Base-by-base conservation (phyloP, 2,329 filamentous ascomycete genomes). In the Dendrostoma leiphaemia region DNA sequence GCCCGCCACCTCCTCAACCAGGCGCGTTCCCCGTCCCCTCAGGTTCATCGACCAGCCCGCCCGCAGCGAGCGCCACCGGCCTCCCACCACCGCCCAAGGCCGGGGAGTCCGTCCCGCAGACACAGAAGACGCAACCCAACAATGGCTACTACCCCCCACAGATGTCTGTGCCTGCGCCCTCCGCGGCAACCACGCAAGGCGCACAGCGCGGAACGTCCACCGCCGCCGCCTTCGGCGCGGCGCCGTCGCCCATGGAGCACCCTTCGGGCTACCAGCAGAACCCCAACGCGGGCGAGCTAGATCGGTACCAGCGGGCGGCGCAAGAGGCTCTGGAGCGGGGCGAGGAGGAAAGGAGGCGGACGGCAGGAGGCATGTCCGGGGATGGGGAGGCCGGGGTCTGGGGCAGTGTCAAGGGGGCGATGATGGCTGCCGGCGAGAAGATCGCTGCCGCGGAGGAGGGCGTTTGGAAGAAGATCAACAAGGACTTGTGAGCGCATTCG, bases 381-480 rank as follows among this genome's bases (percentile, higher is more conserved):
- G 62, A 60, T 15, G 74, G 74, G 17, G 72, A 74, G 3, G 74
- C 77, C n/a, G 66, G 69, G 23, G 69, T 83, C 6, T 83, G 80
- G 80, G 74, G 74, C 52, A 69, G 77, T 44, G 81, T 81, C 10
- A 83, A 80, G 72, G 83, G 81, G 66, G 77, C 80, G 74, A 81
- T 79, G 43, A 71, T 75, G 56, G 76, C 75, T 31, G 83, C 82
- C 6, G 82, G 83, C 48, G 77, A 78, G 57, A 81, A 77, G 64
- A 67, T 86, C 26, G 79, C 76, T 8, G 79, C 77, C 13, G 82
- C 81, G 13, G 83, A 86, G 71, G 73, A 71, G 48, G 81, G 85
- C 67, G 77, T 86, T 23, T 86, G 83, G 83, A 79, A 77, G 68
- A 78, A 76, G 64, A 82, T 86, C 64, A 85, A 83, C 69, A 83